Evolutionary conservation across 1,139 yeast genomes (phyloP).

Genomic region (Wickerhamomyces sp.): DNA sequence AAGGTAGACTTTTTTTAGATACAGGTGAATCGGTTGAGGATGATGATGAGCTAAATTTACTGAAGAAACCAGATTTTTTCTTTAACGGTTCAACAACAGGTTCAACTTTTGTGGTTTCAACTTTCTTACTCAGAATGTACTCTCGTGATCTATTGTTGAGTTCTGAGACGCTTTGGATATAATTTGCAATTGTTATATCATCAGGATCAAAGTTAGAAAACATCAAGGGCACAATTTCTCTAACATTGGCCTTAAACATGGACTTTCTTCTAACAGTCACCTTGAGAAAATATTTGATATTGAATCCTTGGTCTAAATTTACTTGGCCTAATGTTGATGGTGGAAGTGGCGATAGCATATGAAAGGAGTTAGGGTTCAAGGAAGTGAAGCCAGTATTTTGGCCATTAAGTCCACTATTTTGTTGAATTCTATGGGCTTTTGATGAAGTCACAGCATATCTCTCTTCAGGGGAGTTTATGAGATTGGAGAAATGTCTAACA

Average conservation of each 20-base stretch:
- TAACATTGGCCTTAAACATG: conserved; percentile 43
- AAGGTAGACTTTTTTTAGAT: background rate
- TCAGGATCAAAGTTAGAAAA: conserved; percentile 50
- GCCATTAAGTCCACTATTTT: conserved; percentile 38
- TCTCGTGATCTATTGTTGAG: background rate
- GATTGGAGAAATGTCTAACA: conserved; percentile 10
- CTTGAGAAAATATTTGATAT: conserved; percentile 48
- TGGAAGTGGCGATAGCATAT: conserved; percentile 32
- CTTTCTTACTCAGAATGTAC: background rate
- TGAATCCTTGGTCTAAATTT: conserved; percentile 30
- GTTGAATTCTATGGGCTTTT: conserved; percentile 30
- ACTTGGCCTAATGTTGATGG: conserved; percentile 50
- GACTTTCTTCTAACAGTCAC: conserved; percentile 57
- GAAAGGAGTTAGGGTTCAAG: background rate
- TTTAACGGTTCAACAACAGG: background rate
- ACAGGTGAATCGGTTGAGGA: background rate
- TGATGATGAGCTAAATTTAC: background rate
- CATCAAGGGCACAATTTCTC: conserved; percentile 46
- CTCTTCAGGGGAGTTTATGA: conserved; percentile 3
- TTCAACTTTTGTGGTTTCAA: background rate
- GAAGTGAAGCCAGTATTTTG: no score
- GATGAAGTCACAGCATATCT: background rate
- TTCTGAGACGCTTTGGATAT: background rate
- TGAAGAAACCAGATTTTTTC: background rate
- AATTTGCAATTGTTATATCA: conserved; percentile 1